These are phyloP conservation scores for Aspergillus coremiiformis DNA, from an alignment of 495 filamentous ascomycete species.

Conservation along the genomic window DNA sequence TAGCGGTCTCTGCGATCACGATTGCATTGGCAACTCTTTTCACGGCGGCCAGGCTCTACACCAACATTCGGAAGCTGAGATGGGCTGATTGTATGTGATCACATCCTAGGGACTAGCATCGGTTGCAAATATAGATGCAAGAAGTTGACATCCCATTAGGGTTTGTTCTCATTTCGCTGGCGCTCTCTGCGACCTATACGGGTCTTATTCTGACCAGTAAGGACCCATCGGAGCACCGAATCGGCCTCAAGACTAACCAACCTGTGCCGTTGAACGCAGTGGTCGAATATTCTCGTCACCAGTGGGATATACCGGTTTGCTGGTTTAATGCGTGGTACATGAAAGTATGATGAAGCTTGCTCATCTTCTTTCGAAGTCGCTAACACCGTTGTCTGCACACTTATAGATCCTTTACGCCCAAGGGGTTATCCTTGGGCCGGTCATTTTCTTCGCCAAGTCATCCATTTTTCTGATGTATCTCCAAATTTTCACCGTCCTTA, in stretches of 20 bases:
- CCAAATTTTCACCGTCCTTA: background rate
- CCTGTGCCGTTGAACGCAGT: background rate
- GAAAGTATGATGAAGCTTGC: background rate
- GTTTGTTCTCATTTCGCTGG: background rate
- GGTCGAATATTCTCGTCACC: background rate
- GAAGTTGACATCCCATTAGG: background rate
- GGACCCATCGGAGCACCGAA: background rate
- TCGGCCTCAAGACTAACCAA: background rate
- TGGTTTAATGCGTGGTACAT: background rate
- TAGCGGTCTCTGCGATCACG: background rate
- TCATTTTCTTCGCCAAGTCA: background rate
- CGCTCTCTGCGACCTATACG: background rate
- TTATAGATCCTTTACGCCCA: background rate
- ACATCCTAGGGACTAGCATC: background rate
- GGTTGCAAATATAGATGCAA: background rate
- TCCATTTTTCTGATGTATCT: background rate
- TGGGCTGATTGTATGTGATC: background rate
- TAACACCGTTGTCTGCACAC: background rate
- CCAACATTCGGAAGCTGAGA: background rate
- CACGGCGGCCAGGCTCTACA: background rate
- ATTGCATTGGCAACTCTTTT: background rate
- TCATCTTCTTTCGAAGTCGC: background rate
- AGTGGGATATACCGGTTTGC: background rate
- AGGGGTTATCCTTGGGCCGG: background rate
- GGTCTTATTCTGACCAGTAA: background rate